Conservation (phyloP, 108 stramenopile species). For the Stephanodiscus triporus region DNA sequence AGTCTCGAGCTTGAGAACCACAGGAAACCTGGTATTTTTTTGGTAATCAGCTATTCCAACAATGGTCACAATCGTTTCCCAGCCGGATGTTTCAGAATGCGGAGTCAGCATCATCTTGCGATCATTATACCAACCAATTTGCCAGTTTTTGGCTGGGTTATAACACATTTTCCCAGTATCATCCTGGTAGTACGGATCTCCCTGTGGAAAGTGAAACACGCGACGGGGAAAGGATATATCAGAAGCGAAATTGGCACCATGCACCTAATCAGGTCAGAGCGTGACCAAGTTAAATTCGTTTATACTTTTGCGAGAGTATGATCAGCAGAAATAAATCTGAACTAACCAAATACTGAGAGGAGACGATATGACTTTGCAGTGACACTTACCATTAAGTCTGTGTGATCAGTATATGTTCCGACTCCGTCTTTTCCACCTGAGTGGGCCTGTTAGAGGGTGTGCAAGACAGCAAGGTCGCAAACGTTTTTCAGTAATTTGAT, state of each 20-base stretch:
- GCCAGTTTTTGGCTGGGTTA: slow-evolving; percentile 45
- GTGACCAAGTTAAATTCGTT: too few species aligned
- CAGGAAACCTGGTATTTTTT: slow-evolving; percentile 8
- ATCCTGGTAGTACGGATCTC: slow-evolving; percentile 43
- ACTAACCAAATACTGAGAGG: too few species aligned
- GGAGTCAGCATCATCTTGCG: slow-evolving; percentile 17
- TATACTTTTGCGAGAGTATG: too few species aligned
- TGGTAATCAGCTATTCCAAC: slow-evolving; percentile 47
- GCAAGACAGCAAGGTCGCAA: not conserved
- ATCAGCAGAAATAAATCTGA: not conserved
- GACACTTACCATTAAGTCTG: slow-evolving; percentile 31
- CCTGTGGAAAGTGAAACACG: slow-evolving; percentile 7
- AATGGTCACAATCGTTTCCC: slow-evolving; percentile 8
- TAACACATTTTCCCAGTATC: slow-evolving; percentile 44
- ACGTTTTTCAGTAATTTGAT: not conserved
- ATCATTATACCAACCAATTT: slow-evolving; percentile 42
- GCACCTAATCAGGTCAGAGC: not conserved
- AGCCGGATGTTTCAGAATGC: not conserved
- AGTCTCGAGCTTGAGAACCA: slow-evolving; percentile 38
- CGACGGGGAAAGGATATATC: not conserved
- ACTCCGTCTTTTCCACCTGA: slow-evolving; percentile 43
- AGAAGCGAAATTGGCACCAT: not conserved
- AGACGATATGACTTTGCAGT: not conserved
- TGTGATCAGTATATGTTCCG: slow-evolving; percentile 38
- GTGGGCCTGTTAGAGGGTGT: slow-evolving; percentile 25